Base-by-base conservation (phyloP, 2,329 filamentous ascomycete genomes). In the Epichloe typhina region DNA sequence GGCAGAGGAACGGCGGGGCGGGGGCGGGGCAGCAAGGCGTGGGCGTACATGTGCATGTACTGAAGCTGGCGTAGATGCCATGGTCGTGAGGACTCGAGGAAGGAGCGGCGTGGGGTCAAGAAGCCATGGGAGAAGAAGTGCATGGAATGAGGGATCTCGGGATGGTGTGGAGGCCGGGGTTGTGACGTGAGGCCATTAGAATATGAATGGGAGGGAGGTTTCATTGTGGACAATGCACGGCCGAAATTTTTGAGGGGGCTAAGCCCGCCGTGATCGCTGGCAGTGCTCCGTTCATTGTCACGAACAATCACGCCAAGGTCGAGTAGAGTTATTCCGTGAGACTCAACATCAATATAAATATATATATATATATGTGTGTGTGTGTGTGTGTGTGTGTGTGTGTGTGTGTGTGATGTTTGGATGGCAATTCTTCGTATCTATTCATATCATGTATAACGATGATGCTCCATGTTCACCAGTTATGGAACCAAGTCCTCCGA, bases 381-480 rank as follows among this genome's bases (percentile, higher is more conserved):
- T 17, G 17, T 17, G 17, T 31, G 6, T 26, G 26, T 31, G 26
- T n/a, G n/a, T 31, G 26, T 9, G 26, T 19, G 2, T 19, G 2
- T 19, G 17, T 19, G 17, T 43, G 23, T 13, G 8, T 31, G 0
- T 3, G 5, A 31, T 31, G 1, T 31, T 31, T 31, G 21, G 23
- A 8, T n/a, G 13, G 6, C 9, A 5, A 5, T 41, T 41, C 4
- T 48, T 33, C 21, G 19, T 7, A 46, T 46, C 33, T 23, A 46
- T 19, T 40, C 52, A 23, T 36, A 35, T 51, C 41, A 44, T 51
- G 49, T 46, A 51, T 53, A 23, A 35, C 35, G 21, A n/a, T 11
- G 31, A 48, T 53, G 49, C 39, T 46, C 35, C 21, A 42, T 51
- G 50, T 54, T 46, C 50, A 38, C 37, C 26, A 15, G 40, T 11